Evolutionary conservation across 1,139 yeast genomes (phyloP).

Genomic region (Citeromyces siamensis): DNA sequence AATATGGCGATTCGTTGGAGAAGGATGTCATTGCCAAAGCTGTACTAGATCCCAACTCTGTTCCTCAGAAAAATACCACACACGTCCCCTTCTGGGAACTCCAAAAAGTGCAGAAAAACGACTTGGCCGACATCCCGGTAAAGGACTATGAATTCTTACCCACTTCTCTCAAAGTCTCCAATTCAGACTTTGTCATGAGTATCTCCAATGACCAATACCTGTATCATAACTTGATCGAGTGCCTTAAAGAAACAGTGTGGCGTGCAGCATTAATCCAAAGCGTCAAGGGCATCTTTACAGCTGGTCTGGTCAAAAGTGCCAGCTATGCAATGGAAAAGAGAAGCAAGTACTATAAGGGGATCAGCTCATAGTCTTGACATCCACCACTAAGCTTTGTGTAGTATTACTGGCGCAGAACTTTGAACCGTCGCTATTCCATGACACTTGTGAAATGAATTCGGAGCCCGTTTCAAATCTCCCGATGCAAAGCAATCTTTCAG

Average conservation of each 20-base stretch:
- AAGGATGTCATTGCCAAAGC: constrained; percentile 15
- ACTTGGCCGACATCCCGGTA: constrained; percentile 10
- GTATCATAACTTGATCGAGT: constrained; percentile 22
- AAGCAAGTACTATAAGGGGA: constrained; percentile 18
- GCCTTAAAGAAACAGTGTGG: constrained; percentile 49
- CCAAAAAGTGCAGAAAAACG: constrained; percentile 8
- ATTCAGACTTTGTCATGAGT: constrained; percentile 20
- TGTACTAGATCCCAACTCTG: constrained; percentile 8
- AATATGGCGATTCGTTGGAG: constrained; percentile 16
- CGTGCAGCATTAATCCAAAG: constrained; percentile 67
- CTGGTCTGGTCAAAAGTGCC: constrained; percentile 65
- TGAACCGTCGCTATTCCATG: constrained; percentile 29
- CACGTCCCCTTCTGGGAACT: constrained; percentile 14
- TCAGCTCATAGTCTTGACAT: neutral
- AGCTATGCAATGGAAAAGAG: constrained; percentile 74
- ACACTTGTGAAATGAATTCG: constrained; percentile 19
- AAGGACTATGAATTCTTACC: constrained; percentile 19
- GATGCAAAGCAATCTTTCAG: neutral
- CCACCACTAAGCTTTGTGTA: constrained; percentile 24
- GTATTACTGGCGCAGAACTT: constrained; percentile 28
- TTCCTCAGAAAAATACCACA: constrained; percentile 5
- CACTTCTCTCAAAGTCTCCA: constrained; percentile 11
- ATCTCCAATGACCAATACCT: constrained; percentile 30
- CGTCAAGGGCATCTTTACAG: constrained; percentile 73
- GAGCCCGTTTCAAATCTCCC: constrained; percentile 5